phyloP scores from a whole-genome alignment of 179 eudicot genomes.

The Carnegiea gigantea region DNA sequence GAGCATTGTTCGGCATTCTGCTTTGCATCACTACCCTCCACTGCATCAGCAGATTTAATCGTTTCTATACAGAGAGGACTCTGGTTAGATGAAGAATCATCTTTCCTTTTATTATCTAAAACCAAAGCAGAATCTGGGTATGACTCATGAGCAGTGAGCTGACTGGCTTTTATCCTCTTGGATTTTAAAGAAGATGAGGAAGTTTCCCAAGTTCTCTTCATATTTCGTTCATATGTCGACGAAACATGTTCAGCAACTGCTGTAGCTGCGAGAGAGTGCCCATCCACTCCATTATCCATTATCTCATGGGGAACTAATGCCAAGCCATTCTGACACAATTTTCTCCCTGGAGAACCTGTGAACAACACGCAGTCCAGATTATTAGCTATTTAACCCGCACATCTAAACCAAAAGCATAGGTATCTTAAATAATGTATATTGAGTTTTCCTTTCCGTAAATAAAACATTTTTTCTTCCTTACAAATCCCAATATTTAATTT shows the following conservation, averaged over 20 bases:
- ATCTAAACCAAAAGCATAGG: neutral
- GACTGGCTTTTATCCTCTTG: slow-evolving; percentile 81
- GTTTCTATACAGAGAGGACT: slow-evolving; percentile 29
- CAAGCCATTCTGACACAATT: slow-evolving; percentile 24
- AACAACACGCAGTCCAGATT: neutral
- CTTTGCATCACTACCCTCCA: slow-evolving; percentile 20
- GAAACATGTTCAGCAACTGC: slow-evolving; percentile 30
- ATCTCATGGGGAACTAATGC: slow-evolving; percentile 29
- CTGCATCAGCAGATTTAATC: slow-evolving; percentile 29
- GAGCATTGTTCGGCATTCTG: slow-evolving; percentile 26
- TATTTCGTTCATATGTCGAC: slow-evolving; percentile 40
- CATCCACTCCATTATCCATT: slow-evolving; percentile 25
- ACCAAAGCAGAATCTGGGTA: slow-evolving; percentile 31
- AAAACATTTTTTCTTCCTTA: neutral
- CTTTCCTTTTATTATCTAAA: slow-evolving; percentile 30
- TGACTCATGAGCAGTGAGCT: slow-evolving; percentile 37
- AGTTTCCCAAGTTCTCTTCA: slow-evolving; percentile 65
- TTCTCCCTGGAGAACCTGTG: slow-evolving; percentile 18
- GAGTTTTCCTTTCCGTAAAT: neutral
- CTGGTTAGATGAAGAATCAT: slow-evolving; percentile 23
- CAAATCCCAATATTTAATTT: neutral
- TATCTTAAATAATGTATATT: neutral
- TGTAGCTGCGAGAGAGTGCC: slow-evolving; percentile 25
- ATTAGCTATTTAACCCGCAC: neutral
- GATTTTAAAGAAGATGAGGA: slow-evolving; percentile 69